Conservation (phyloP, 202 grass and related monocot genomes). For the Zoysia matrella region DNA sequence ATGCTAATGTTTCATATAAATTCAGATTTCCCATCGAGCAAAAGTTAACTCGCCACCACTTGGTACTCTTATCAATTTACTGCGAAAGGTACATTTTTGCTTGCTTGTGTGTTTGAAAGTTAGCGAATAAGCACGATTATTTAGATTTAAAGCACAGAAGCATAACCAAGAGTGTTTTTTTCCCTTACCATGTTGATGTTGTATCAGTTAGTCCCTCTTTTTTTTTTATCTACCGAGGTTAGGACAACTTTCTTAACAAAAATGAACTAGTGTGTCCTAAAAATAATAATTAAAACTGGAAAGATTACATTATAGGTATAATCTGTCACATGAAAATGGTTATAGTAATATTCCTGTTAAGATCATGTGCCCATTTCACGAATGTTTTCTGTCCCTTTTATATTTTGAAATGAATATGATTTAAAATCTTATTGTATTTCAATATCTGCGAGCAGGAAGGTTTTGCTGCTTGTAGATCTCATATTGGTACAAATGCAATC, state of each 20-base stretch:
- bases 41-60: slow-evolving; percentile 82
- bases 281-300: background rate
- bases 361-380: background rate
- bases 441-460: slow-evolving; percentile 67
- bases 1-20: slow-evolving; percentile 32
- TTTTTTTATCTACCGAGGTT: background rate
- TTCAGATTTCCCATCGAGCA: slow-evolving; percentile 81
- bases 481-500: slow-evolving; percentile 74
- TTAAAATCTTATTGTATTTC: slow-evolving; percentile 9
- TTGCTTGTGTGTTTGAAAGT: slow-evolving; percentile 8
- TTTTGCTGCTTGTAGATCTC: slow-evolving; percentile 76
- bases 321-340: background rate
- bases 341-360: background rate
- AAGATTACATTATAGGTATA: background rate
- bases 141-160: background rate
- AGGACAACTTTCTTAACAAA: background rate
- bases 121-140: background rate
- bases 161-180: background rate
- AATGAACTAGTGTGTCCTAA: background rate
- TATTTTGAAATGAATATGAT: background rate
- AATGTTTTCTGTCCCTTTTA: slow-evolving; percentile 22
- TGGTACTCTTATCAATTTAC: slow-evolving; percentile 60
- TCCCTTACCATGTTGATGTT: background rate
- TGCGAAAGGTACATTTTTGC: slow-evolving; percentile 59
- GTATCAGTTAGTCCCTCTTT: background rate